phyloP scores from a whole-genome alignment of 148 eudicot species.

The Rheum nobile region DNA sequence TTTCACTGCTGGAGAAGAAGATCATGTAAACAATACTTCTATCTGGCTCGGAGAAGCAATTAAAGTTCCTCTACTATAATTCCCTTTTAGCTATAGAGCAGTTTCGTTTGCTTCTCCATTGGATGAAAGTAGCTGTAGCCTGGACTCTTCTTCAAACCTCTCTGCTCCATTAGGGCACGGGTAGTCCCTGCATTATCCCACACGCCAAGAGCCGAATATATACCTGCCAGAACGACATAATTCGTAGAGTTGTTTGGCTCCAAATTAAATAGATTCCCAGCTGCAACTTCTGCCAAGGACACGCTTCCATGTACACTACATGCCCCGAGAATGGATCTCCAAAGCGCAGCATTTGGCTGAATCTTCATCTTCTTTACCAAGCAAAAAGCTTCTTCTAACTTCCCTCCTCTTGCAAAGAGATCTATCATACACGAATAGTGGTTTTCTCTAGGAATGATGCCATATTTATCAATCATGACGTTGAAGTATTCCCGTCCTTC shows the following conservation, averaged over 20 bases:
- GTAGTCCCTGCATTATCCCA: conserved; percentile 21
- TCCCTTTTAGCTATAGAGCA: conserved; percentile 12
- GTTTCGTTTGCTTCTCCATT: neutral
- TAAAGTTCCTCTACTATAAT: neutral
- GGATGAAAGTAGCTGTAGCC: conserved; percentile 20
- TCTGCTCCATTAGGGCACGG: conserved; percentile 16
- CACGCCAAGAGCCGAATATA: conserved; percentile 18
- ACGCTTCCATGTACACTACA: conserved; percentile 22
- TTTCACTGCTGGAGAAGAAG: too few species aligned
- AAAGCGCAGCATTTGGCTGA: conserved; percentile 15
- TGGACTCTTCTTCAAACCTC: conserved; percentile 20
- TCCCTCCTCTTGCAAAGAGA: conserved; percentile 27
- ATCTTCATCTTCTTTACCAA: conserved; percentile 22
- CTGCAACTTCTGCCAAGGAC: conserved; percentile 20
- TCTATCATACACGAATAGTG: conserved; percentile 34
- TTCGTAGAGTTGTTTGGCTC: conserved; percentile 14
- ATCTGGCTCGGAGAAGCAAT: too few species aligned
- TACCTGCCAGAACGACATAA: conserved; percentile 21
- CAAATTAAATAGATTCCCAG: conserved; percentile 14
- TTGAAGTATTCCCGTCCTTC: conserved; percentile 21
- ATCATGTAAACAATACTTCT: too few species aligned
- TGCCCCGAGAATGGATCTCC: conserved; percentile 28
- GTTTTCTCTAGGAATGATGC: conserved; percentile 21
- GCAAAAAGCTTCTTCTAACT: conserved; percentile 20
- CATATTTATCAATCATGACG: conserved; percentile 21